A percentile compares a stretch with the other conserved stretches of the same genome.
These are phyloP conservation scores for Backusella parvicylindrica DNA, from an alignment of 192 early-diverging fungal genomes.

Conservation along the genomic window DNA sequence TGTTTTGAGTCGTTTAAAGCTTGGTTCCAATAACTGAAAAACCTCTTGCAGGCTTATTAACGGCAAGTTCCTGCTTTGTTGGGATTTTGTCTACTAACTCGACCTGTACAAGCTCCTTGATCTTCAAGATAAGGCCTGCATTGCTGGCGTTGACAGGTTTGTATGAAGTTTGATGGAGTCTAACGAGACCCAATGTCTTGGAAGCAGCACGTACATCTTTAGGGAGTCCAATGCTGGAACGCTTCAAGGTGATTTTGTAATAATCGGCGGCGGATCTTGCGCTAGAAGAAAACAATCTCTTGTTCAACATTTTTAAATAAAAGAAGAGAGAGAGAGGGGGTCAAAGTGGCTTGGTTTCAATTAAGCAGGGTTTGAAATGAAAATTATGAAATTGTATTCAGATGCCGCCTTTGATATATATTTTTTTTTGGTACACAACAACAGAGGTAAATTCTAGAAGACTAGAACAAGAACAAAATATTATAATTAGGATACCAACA, in stretches of 20 bases:
- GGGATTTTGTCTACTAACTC: conserved; percentile 38
- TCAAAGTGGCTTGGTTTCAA: not conserved
- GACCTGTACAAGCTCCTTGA: conserved; percentile 49
- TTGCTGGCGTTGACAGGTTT: conserved; percentile 41
- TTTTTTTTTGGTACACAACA: too few relatives aligned
- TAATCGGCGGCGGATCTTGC: conserved; percentile 17
- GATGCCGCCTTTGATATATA: not conserved
- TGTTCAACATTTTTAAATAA: conserved; percentile 2
- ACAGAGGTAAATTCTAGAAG: too few relatives aligned
- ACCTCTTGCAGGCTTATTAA: conserved; percentile 27
- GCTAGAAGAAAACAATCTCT: conserved; percentile 18
- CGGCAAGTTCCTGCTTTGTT: conserved; percentile 25
- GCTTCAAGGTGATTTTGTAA: conserved; percentile 45
- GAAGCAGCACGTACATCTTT: conserved; percentile 27
- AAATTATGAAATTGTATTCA: not conserved
- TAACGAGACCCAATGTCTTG: conserved; percentile 33
- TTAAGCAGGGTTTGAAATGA: not conserved
- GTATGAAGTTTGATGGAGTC: conserved; percentile 41
- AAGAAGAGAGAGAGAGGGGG: conserved; percentile 2
- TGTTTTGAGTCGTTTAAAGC: not conserved
- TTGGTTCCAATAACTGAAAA: conserved; percentile 29
- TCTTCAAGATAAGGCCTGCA: conserved; percentile 48
- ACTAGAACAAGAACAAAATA: too few relatives aligned
- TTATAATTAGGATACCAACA: too few relatives aligned
- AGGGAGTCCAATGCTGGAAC: conserved; percentile 45